phyloP scores from a whole-genome alignment of 164 flowering plant species.

The Saururus chinensis region DNA sequence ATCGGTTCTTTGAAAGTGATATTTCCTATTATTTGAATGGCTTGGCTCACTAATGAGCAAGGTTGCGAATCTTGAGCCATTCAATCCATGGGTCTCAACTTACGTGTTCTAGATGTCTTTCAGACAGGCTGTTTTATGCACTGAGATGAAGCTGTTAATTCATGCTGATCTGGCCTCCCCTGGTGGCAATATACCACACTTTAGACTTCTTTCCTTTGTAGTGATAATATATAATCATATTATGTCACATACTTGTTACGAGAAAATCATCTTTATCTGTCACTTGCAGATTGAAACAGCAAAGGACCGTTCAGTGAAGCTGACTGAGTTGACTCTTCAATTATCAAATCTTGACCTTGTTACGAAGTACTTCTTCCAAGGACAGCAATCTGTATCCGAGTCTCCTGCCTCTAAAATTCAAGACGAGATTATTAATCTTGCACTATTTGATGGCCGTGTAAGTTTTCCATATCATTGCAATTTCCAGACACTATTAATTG shows the following conservation, averaged over 20 bases:
- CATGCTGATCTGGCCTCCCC: no score
- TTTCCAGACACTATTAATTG: background rate
- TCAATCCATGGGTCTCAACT: no score
- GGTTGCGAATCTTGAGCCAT: no score
- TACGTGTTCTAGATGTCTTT: no score
- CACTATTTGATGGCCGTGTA: constrained; percentile 59
- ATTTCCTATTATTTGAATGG: no score
- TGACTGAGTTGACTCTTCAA: constrained; percentile 61
- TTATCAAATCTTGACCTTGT: constrained; percentile 83
- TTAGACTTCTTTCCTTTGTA: background rate
- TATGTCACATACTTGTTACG: background rate
- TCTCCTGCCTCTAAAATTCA: constrained; percentile 50
- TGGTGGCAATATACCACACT: no score
- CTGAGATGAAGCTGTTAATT: no score
- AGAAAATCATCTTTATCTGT: constrained; percentile 2
- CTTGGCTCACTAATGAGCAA: no score
- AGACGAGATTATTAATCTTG: constrained; percentile 68
- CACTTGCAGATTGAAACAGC: constrained; percentile 59
- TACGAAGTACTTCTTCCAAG: constrained; percentile 49
- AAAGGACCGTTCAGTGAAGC: constrained; percentile 54
- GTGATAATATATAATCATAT: background rate
- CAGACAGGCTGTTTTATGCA: no score
- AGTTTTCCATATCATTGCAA: constrained; percentile 6
- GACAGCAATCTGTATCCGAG: constrained; percentile 35
- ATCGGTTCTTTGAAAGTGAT: background rate